Evolutionary conservation across 2,329 filamentous ascomycete species (phyloP).

Genomic region (Stachybotrys echinatus): DNA sequence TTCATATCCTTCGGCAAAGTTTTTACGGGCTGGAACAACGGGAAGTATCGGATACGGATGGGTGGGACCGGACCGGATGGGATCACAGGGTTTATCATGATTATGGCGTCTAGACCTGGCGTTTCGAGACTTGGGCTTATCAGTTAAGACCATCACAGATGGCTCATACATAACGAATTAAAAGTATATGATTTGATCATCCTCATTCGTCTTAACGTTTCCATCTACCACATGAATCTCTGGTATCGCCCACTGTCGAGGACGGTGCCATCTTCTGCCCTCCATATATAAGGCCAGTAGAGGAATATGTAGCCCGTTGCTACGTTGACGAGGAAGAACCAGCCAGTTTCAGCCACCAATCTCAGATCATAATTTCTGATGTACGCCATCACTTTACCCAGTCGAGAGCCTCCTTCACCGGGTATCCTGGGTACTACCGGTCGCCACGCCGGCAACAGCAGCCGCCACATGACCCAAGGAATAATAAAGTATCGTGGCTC

Average conservation of each 20-base stretch:
- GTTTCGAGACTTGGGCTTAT: not conserved
- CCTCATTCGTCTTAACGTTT: not conserved
- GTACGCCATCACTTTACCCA: slow-evolving; percentile 3
- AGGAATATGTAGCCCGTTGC: slow-evolving; percentile 69
- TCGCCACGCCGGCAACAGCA: slow-evolving; percentile 61
- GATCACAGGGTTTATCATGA: not conserved
- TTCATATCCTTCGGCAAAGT: no score
- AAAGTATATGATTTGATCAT: slow-evolving; percentile 7
- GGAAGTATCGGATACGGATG: not conserved
- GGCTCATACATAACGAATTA: not conserved
- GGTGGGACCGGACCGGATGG: not conserved
- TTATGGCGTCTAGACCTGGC: slow-evolving; percentile 9
- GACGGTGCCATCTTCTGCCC: slow-evolving; percentile 40
- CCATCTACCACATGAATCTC: slow-evolving; percentile 72
- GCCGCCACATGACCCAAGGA: slow-evolving; percentile 88
- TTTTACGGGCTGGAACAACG: no score
- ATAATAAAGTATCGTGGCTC: slow-evolving; percentile 96
- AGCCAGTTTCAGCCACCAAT: slow-evolving; percentile 57
- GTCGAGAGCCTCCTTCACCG: slow-evolving; percentile 4
- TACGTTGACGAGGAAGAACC: slow-evolving; percentile 62
- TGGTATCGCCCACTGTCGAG: slow-evolving; percentile 56
- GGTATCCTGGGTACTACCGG: slow-evolving; percentile 6
- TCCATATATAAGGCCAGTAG: slow-evolving; percentile 63
- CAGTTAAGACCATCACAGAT: not conserved
- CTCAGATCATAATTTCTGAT: slow-evolving; percentile 35